Percentiles rank a stretch among this genome's conserved stretches.
Evolutionary conservation across 2,329 filamentous ascomycete genomes (phyloP).

Genomic region (Fusarium xylarioides): DNA sequence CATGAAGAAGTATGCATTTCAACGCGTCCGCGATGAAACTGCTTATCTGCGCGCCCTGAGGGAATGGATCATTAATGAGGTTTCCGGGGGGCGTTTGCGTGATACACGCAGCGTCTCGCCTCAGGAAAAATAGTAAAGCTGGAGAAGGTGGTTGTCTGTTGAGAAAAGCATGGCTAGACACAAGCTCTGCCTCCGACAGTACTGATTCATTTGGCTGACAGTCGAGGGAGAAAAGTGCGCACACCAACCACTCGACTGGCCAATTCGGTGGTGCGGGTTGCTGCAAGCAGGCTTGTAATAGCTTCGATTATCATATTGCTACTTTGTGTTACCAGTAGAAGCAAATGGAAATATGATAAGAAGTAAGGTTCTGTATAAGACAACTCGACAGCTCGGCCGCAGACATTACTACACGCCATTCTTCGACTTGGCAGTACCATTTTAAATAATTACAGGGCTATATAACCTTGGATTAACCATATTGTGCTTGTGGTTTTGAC

Average conservation of each 20-base stretch:
- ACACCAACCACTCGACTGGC: neutral
- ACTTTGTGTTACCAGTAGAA: neutral
- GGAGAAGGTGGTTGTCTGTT: too few relatives aligned
- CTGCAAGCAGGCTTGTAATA: neutral
- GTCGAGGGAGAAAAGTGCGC: neutral
- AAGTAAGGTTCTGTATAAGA: fast-evolving
- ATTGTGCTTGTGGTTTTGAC: fast-evolving
- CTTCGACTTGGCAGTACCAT: fast-evolving
- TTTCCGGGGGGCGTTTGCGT: too few relatives aligned
- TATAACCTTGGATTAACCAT: fast-evolving
- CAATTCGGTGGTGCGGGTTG: fast-evolving
- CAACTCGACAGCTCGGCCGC: too few relatives aligned
- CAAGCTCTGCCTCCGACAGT: too few relatives aligned
- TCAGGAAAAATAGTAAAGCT: too few relatives aligned
- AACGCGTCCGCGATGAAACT: neutral
- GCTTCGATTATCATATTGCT: fast-evolving
- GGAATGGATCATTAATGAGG: too few relatives aligned
- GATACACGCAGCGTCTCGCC: too few relatives aligned
- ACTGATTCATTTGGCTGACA: neutral
- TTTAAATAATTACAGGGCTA: fast-evolving
- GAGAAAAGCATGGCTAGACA: too few relatives aligned
- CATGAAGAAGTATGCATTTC: neutral
- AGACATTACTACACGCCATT: fast-evolving
- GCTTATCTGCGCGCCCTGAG: too few relatives aligned
- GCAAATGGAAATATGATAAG: neutral